Conservation (phyloP, 148 eudicot genomes). For the Vaccinium darrowii region DNA sequence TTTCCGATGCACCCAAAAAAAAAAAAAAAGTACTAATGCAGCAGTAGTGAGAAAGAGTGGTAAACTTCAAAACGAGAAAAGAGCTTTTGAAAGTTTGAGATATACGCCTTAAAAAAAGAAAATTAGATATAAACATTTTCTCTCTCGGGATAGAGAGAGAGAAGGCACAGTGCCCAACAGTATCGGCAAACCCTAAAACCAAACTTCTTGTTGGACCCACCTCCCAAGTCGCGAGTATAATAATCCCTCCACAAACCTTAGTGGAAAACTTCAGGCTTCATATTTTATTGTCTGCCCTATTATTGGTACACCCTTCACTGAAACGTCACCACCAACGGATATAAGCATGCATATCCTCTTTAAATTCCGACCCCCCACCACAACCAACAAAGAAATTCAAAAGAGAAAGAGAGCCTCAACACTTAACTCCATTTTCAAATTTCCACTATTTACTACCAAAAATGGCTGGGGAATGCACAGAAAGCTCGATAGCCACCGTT, state of each 20-base stretch:
- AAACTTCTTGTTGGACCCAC: slow-evolving; percentile 2
- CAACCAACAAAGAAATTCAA: not conserved
- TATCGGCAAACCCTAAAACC: not conserved
- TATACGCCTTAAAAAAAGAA: too few relatives aligned
- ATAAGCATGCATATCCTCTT: not conserved
- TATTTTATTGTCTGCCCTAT: slow-evolving; percentile 30
- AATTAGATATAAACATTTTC: too few relatives aligned
- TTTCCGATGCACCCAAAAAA: too few relatives aligned
- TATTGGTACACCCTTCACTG: slow-evolving; percentile 8
- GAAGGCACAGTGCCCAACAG: not conserved
- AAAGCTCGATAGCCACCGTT: slow-evolving; percentile 18
- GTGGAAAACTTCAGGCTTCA: slow-evolving; percentile 24
- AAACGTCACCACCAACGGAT: slow-evolving; percentile 4
- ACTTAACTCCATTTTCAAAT: not conserved
- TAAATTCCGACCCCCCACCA: slow-evolving; percentile 13
- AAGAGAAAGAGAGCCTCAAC: not conserved
- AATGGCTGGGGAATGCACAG: slow-evolving; percentile 28
- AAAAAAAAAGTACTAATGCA: too few relatives aligned
- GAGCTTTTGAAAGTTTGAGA: too few relatives aligned
- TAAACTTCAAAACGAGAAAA: too few relatives aligned
- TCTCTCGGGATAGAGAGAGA: not conserved
- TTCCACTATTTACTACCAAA: not conserved
- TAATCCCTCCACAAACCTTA: slow-evolving; percentile 16
- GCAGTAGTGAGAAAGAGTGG: too few relatives aligned
- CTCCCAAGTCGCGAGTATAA: not conserved